Evolutionary conservation across 805 yeast genomes (phyloP), one percentile per base, ranked within the genome.

Genomic region (Vanderwaltozyma polyspora): DNA sequence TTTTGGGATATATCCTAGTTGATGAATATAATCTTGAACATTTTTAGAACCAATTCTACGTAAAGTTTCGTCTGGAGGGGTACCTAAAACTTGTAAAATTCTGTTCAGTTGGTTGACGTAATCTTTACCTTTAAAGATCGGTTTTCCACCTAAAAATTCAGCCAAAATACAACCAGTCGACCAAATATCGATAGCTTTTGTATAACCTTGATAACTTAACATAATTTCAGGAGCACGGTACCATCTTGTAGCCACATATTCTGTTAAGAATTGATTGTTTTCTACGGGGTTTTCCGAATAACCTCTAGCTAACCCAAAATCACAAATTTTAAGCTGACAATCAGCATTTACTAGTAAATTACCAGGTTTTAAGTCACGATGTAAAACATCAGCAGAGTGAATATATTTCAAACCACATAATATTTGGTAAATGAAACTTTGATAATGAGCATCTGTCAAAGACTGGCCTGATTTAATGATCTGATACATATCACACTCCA

Each of bases 401-500:
- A 89, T 76, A 56, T 85, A 89, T 48, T 79, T 77, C 45, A 89
- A 63, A 5, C 96, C 98, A 48, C 95, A 86, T 39, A 89, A 66
- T 21, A 83, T 81, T 62, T 89, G 97, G 56, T 91, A 91, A 13
- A 84, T 71, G 51, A 91, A 91, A 42, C 84, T 77, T 62, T 91
- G 98, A 59, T 83, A 87, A 58, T 91, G 98, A 22, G 87, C 84
- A 55, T 91, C 97, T 1, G 95, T 84, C 44, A 91, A 66, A 0
- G 94, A 82, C 58, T 91, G 97, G 15, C 87, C 89, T 9, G 95
- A 82, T 46, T 94, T 72, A 42, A 91, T 89, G 50, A 91, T 91
- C 59, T 89, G 97, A 60, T 89, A 95, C 85, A 91, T 79, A 59
- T 91, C 98, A 60, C 97, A 89, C 58, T 89, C 97, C 97, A 91